Base-by-base conservation (phyloP, 106 monocot genomes). In the Platanthera guangdongensis region DNA sequence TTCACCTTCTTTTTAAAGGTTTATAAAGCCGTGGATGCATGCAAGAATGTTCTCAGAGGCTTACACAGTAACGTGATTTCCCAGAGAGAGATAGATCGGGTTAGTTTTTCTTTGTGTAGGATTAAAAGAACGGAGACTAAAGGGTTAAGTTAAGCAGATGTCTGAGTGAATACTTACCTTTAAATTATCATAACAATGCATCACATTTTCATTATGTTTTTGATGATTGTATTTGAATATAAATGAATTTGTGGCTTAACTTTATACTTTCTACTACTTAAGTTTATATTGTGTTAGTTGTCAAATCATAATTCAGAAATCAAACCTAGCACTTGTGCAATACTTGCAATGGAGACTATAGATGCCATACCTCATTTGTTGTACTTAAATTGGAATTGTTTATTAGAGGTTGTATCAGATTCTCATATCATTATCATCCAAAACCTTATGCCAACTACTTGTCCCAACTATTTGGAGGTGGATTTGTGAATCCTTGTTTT, bases 1-100 rank as follows among this genome's bases (percentile, higher is more conserved):
- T 50, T 49, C 52, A 52, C 55, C 48, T 78, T 78, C 47, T 67
- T 45, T 72, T 6, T 25, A 63, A 68, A 89, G 95, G 97, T 99
- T 77, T 80, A 86, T 75, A 99, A 92, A 78, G 94, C 97, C 79
- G 97, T 99, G 68, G 97, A 99, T 85, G 97, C 97, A 77, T 99
- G 97, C 94, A 99, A 99, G 72, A 83, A 81, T 79, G 97, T 94
- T 76, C 89, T 99, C n/a, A 87, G 97, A 85, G 91, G 94, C 57
- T 81, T 99, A 47, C 83, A 88, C 76, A 86, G 65, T 81, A 92
- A 85, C 72, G 88, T 82, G 83, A 92, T 99, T 85, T 78, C 68
- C 57, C 85, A 92, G 75, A 84, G 94, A 78, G 97, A 99, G 74
- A 85, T 99, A 49, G 97, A 99, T 52, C 81, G 94, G 89, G 95